Percentiles rank a stretch among this genome's conserved stretches.
Conservation (phyloP, 495 filamentous ascomycete species). For the Aspergillus sclerotioniger region DNA sequence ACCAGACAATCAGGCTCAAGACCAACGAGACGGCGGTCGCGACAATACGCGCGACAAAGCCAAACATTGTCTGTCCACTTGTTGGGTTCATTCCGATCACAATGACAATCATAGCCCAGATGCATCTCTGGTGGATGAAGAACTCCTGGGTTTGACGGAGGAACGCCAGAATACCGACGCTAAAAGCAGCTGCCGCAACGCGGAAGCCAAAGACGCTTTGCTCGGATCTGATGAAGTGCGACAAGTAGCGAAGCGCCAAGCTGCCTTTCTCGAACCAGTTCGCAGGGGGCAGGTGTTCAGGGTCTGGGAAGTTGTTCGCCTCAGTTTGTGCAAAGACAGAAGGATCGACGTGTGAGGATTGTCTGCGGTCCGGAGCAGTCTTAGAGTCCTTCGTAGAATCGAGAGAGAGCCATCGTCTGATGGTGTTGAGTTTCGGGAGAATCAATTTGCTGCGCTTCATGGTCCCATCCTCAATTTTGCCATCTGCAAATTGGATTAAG, state of each 20-base stretch:
- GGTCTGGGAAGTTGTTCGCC: constrained; percentile 44
- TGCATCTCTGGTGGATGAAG: constrained; percentile 65
- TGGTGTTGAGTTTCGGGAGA: constrained; percentile 52
- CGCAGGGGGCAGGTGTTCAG: constrained; percentile 67
- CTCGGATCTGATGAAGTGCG: constrained; percentile 29
- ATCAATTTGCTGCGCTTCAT: constrained; percentile 61
- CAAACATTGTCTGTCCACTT: constrained; percentile 64
- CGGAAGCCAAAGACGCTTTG: constrained; percentile 62
- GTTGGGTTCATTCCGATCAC: constrained; percentile 59
- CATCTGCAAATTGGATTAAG: constrained; percentile 63
- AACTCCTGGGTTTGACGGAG: constrained; percentile 64
- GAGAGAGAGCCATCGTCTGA: constrained; percentile 43
- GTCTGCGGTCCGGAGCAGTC: constrained; percentile 12
- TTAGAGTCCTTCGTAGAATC: constrained; percentile 13
- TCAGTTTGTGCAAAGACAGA: constrained; percentile 11
- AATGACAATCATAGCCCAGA: constrained; percentile 80
- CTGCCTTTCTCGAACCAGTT: constrained; percentile 60
- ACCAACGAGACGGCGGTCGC: constrained; percentile 62
- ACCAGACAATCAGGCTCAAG: constrained; percentile 65
- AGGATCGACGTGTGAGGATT: constrained; percentile 23
- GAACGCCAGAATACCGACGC: constrained; percentile 65
- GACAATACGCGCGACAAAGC: constrained; percentile 62
- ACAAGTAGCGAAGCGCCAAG: constrained; percentile 22
- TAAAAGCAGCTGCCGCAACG: constrained; percentile 67
- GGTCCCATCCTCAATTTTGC: constrained; percentile 49